Percentiles rank a stretch among this genome's conserved stretches.
Evolutionary conservation across 352 stramenopile genomes (phyloP).

Genomic region (Thraustotheca clavata): DNA sequence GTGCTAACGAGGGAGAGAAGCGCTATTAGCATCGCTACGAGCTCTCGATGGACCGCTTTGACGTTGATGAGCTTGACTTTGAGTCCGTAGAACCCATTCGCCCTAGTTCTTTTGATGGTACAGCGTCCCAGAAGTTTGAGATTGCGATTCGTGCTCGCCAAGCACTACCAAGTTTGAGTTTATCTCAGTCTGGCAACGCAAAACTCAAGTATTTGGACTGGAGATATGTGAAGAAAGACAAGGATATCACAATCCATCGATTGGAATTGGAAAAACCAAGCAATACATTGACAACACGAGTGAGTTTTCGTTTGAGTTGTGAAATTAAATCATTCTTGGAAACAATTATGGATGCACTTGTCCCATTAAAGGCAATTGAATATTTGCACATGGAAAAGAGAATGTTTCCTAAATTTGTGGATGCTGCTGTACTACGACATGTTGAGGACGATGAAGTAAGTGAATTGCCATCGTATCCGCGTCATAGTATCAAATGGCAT

Average conservation of each 20-base stretch:
- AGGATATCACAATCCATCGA: slow-evolving; percentile 74
- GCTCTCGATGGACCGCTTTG: slow-evolving; percentile 68
- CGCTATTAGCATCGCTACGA: too few relatives aligned
- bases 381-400: slow-evolving; percentile 78
- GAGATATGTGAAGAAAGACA: slow-evolving; percentile 62
- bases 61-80: slow-evolving; percentile 63
- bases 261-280: slow-evolving; percentile 30
- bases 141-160: slow-evolving; percentile 32
- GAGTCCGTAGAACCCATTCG: slow-evolving; percentile 79
- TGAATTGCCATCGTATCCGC: slow-evolving; percentile 34
- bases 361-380: slow-evolving; percentile 50
- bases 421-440: slow-evolving; percentile 41
- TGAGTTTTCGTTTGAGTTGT: slow-evolving; percentile 79
- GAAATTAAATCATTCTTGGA: slow-evolving; percentile 69
- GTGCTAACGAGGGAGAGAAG: too few relatives aligned
- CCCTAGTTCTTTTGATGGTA: slow-evolving; percentile 68
- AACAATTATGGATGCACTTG: slow-evolving; percentile 77
- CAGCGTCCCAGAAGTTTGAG: slow-evolving; percentile 60
- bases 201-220: slow-evolving; percentile 60
- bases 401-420: slow-evolving; percentile 67
- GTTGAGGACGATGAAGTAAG: slow-evolving; percentile 13
- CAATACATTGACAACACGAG: slow-evolving; percentile 40
- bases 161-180: slow-evolving; percentile 15
- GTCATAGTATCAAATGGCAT: slow-evolving; percentile 80
- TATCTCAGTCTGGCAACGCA: slow-evolving; percentile 24